Percentiles rank a stretch among this genome's conserved stretches.
phyloP scores from a whole-genome alignment of 306 rosid genomes.

The Prunus davidiana region DNA sequence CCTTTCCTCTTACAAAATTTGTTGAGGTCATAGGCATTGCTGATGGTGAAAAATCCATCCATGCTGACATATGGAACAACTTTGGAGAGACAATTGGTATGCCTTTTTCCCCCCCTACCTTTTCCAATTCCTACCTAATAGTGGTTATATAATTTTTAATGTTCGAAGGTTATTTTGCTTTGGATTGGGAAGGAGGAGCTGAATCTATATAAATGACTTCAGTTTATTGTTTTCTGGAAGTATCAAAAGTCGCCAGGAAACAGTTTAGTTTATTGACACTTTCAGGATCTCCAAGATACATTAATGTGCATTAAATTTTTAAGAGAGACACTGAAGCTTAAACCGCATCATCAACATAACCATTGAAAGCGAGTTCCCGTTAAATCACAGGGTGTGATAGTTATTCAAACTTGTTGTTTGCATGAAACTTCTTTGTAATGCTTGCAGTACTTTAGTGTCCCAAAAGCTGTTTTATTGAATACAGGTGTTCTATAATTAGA shows the following conservation, averaged over 20 bases:
- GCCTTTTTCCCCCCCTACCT: background rate
- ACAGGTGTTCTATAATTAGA: background rate
- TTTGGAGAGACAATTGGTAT: constrained; percentile 80
- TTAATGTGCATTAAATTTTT: background rate
- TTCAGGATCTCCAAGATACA: background rate
- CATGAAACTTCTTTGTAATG: background rate
- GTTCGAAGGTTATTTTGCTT: background rate
- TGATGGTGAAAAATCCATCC: constrained; percentile 67
- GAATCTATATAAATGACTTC: background rate
- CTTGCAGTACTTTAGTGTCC: background rate
- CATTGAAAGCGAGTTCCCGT: background rate
- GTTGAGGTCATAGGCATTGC: constrained; percentile 89
- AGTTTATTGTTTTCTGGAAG: background rate
- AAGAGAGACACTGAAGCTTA: background rate
- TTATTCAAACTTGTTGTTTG: background rate
- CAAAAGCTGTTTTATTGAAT: background rate
- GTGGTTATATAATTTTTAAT: background rate
- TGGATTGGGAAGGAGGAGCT: background rate
- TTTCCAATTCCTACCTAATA: background rate
- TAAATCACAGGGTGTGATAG: background rate
- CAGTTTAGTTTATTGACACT: background rate
- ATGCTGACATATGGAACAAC: constrained; percentile 74
- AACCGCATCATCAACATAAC: background rate
- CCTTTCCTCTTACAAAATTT: constrained; percentile 48
- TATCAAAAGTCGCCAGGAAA: background rate